These are phyloP conservation scores for Thalassiosira mediterranea DNA, from an alignment of 352 stramenopile species.

Conservation along the genomic window DNA sequence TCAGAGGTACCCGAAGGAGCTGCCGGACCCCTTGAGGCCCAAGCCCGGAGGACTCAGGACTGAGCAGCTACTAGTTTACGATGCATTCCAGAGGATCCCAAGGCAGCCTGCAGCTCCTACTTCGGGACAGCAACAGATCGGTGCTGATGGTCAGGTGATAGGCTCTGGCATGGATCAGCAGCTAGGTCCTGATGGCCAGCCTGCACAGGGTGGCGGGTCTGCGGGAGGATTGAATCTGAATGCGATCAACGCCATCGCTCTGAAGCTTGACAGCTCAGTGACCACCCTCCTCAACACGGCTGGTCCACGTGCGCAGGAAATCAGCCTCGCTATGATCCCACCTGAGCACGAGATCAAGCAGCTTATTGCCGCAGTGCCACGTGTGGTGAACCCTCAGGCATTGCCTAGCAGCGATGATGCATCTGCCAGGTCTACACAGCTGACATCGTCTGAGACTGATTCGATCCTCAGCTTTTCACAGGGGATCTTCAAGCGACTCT, in stretches of 20 bases:
- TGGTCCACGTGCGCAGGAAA: constrained; percentile 76
- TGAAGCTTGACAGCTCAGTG: constrained; percentile 80
- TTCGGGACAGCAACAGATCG: constrained; percentile 34
- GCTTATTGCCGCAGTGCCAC: constrained; percentile 75
- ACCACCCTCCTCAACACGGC: constrained; percentile 70
- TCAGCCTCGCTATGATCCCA: constrained; percentile 84
- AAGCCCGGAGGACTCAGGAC: constrained; percentile 90
- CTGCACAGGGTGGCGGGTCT: constrained; percentile 14
- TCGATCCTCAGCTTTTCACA: constrained; percentile 95
- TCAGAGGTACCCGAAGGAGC: constrained; percentile 83
- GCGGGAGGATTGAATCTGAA: constrained; percentile 68
- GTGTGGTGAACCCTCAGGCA: constrained; percentile 62
- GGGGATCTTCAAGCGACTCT: constrained; percentile 96
- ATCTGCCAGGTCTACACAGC: constrained; percentile 33
- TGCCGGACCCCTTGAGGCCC: constrained; percentile 94
- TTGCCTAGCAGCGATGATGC: constrained; percentile 22
- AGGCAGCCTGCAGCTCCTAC: constrained; percentile 87
- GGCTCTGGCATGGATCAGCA: constrained; percentile 16
- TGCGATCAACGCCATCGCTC: constrained; percentile 68
- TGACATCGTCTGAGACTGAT: constrained; percentile 82
- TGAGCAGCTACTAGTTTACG: constrained; percentile 96
- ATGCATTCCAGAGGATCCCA: constrained; percentile 95
- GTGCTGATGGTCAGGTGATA: constrained; percentile 37
- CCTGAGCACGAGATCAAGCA: constrained; percentile 85
- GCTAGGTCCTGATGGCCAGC: constrained; percentile 22